Evolutionary conservation across 306 rosid species (phyloP), one percentile per base, ranked within the genome.

Genomic region (Astragalus glycyphyllos): DNA sequence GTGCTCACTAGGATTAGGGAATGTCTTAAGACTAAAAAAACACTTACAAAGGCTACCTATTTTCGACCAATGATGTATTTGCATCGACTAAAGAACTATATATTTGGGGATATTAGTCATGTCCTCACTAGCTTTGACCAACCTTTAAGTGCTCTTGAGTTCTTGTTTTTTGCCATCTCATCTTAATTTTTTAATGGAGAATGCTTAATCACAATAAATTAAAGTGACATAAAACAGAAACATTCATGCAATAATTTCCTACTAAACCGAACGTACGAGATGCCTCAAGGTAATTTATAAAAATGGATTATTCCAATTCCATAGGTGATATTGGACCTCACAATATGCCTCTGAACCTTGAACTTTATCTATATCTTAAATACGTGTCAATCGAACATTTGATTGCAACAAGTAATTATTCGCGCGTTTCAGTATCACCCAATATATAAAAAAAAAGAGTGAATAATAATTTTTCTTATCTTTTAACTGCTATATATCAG

Each of bases 331-430:
- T 8, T 70, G 70, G 68, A 55, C 79, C 69, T 62, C 42, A 57
- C 42, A 71, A 10, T 37, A 58, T 65, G 70, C 65, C 65, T 46
- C 34, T 66, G 11, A 32, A 10, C 53, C 16, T 12, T 8, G n/a
- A 48, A n/a, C 54, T 41, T 40, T 50, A 8, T 26, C 10, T 63
- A 8, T 20, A 31, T 50, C 58, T 26, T 23, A 15, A 10, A 47
- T 57, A 72, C 75, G 83, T 74, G 85, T 81, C 79, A 65, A 71
- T 23, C 40, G 8, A 8, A 0, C 34, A 1, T 8, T 23, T 11
- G 41, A 17, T 60, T 47, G 61, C 74, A 51, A 67, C 68, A 46
- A 83, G 62, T 16, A 46, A 83, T 62, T 16, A 62, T 76, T 76
- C 17, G 71, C 56, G 38, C 74, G 59, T 78, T 68, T 3, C 2